Evolutionary conservation across 106 monocot genomes (phyloP).

Genomic region (Xerophyta viscosa): DNA sequence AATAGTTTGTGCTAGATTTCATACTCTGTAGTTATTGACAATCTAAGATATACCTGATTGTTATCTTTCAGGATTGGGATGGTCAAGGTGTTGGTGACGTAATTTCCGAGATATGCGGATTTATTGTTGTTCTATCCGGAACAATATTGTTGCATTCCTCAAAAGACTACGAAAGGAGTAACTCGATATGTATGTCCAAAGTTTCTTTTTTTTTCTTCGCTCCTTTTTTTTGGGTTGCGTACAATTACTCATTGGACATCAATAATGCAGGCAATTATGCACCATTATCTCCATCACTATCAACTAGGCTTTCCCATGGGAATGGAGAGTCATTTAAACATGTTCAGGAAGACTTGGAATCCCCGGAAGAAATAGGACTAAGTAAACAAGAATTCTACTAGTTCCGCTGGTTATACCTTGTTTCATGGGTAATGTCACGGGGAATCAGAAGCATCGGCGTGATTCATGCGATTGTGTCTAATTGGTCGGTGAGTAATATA

Average conservation of each 20-base stretch:
- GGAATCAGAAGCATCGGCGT: too few species aligned
- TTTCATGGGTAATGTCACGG: too few species aligned
- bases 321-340: conserved; percentile 57
- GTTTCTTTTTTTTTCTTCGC: background rate
- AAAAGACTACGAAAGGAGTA: conserved; percentile 59
- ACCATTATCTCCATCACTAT: conserved; percentile 64
- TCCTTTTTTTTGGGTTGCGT: too few species aligned
- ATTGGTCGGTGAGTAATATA: too few species aligned
- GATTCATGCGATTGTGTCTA: too few species aligned
- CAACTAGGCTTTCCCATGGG: conserved; percentile 32
- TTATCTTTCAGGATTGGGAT: conserved; percentile 70
- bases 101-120: conserved; percentile 88
- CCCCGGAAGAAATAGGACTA: conserved; percentile 36
- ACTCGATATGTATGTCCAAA: conserved; percentile 35
- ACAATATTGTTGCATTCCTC: conserved; percentile 73
- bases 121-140: conserved; percentile 82
- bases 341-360: conserved; percentile 42
- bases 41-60: background rate
- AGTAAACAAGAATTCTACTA: conserved; percentile 41
- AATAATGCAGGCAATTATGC: conserved; percentile 53
- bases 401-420: background rate
- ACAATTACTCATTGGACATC: too few species aligned
- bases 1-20: too few species aligned
- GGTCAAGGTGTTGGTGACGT: conserved; percentile 66
- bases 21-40: too few species aligned